These are phyloP conservation scores for Hanseniaspora thailandica DNA, from an alignment of 805 yeast genomes.

Conservation along the genomic window DNA sequence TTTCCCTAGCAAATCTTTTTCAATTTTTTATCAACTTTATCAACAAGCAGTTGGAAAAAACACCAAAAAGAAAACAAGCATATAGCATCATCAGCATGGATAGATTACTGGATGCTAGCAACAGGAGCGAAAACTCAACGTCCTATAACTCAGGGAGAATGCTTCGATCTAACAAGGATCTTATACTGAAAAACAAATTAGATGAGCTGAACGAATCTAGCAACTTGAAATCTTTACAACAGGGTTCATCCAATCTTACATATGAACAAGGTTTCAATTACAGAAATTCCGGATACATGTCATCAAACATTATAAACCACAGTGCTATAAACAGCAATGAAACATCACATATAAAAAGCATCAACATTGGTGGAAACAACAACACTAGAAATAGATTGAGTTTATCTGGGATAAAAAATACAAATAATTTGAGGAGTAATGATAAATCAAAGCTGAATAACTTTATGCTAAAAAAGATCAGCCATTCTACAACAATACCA, in stretches of 20 bases:
- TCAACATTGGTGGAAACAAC: neutral
- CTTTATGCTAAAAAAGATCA: neutral
- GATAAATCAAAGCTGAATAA: neutral
- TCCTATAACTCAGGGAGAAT: neutral
- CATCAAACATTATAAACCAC: neutral
- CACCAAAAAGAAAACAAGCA: neutral
- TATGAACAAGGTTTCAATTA: neutral
- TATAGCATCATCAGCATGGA: neutral
- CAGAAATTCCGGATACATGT: neutral
- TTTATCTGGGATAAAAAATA: slow-evolving; percentile 7
- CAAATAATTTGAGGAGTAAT: neutral
- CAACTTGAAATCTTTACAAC: neutral
- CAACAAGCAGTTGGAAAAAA: too few species aligned
- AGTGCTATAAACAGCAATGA: neutral
- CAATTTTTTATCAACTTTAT: neutral
- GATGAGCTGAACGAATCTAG: neutral
- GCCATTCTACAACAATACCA: neutral
- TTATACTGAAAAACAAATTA: slow-evolving; percentile 3
- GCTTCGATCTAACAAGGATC: slow-evolving; percentile 13
- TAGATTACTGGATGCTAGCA: neutral
- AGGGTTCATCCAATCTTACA: neutral
- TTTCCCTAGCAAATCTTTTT: neutral
- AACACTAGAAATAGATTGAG: slow-evolving; percentile 3
- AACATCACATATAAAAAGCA: slow-evolving; percentile 4
- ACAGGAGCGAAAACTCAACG: neutral